Conservation (phyloP, 139 green algal species). For the Micractinium conductrix region DNA sequence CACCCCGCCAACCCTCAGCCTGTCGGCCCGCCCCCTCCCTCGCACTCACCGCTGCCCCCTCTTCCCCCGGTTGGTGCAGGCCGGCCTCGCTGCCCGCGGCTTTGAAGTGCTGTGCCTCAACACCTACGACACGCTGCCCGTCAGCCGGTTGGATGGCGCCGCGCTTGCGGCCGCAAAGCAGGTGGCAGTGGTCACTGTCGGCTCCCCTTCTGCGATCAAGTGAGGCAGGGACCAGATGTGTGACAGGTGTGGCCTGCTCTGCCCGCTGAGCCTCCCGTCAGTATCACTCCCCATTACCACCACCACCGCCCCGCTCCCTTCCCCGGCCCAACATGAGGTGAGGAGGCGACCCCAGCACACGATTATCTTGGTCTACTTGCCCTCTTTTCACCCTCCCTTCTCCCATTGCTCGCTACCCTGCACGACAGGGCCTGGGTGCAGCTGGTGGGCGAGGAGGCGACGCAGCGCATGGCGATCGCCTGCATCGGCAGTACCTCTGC, state of each 20-base stretch:
- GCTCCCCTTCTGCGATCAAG: constrained; percentile 89
- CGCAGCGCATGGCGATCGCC: constrained; percentile 51
- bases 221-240: constrained; percentile 13
- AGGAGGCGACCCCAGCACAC: background rate
- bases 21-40: background rate
- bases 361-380: background rate
- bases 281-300: background rate
- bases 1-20: no score
- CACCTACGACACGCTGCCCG: constrained; percentile 86
- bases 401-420: background rate
- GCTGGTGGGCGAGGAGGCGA: constrained; percentile 56
- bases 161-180: constrained; percentile 57
- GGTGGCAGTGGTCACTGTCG: constrained; percentile 79
- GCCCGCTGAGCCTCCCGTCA: background rate
- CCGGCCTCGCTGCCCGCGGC: constrained; percentile 68
- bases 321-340: no score
- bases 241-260: background rate
- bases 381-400: background rate
- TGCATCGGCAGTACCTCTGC: constrained; percentile 88
- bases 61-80: constrained; percentile 38
- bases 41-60: no score
- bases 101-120: constrained; percentile 80
- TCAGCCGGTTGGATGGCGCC: constrained; percentile 50
- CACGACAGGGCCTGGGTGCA: constrained; percentile 74
- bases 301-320: background rate